These are phyloP conservation scores for Nemania sp. DNA, from an alignment of 2,329 filamentous ascomycete genomes.

Conservation along the genomic window DNA sequence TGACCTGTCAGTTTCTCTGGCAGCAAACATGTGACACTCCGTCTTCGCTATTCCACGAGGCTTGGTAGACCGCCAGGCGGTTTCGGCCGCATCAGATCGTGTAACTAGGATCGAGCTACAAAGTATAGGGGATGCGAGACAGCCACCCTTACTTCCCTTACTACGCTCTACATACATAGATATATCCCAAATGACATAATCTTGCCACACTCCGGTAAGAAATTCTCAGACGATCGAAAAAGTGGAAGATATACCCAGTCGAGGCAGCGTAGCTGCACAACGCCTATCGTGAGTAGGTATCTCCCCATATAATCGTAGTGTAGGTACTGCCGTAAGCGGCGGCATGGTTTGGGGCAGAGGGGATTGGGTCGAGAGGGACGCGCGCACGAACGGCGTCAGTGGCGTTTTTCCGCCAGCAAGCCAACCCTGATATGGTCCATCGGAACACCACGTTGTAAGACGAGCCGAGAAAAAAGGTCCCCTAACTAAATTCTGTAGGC, in stretches of 20 bases:
- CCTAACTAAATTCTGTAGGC: slow-evolving; percentile 2
- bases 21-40: slow-evolving; percentile 20
- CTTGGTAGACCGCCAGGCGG: slow-evolving; percentile 1
- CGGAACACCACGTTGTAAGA: slow-evolving; percentile 8
- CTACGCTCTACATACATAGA: background rate
- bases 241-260: background rate
- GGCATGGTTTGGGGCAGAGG: slow-evolving; percentile 11
- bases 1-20: slow-evolving; percentile 22
- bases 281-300: background rate
- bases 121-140: slow-evolving; percentile 7
- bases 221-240: slow-evolving; percentile 10
- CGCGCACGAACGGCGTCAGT: slow-evolving; percentile 19
- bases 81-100: background rate
- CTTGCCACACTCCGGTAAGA: slow-evolving; percentile 23
- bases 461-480: slow-evolving; percentile 5
- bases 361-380: slow-evolving; percentile 10
- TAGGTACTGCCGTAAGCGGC: slow-evolving; percentile 22
- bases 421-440: slow-evolving; percentile 5
- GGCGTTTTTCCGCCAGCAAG: slow-evolving; percentile 17
- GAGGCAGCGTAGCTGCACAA: background rate
- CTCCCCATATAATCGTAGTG: background rate
- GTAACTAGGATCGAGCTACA: background rate
- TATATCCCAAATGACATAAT: slow-evolving; percentile 32
- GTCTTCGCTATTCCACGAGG: background rate
- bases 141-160: background rate